phyloP scores from a whole-genome alignment of 2,329 filamentous ascomycete species.

The Sporothrix luriei region DNA sequence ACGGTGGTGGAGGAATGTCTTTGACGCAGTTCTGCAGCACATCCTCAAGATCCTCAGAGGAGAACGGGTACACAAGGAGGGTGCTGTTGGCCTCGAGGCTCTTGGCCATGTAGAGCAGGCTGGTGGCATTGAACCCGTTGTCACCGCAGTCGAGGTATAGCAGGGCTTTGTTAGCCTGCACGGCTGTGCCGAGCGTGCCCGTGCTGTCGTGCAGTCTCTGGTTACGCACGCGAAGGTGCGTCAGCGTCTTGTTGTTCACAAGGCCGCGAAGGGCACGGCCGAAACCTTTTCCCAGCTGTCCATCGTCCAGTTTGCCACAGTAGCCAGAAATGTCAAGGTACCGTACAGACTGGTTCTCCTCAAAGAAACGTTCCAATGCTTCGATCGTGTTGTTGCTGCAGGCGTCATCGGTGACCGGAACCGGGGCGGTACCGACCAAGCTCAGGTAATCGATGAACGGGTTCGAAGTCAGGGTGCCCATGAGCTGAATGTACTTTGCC shows the following conservation, averaged over 20 bases:
- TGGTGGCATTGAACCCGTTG: slow-evolving; percentile 58
- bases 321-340: slow-evolving; percentile 61
- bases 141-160: slow-evolving; percentile 58
- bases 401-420: slow-evolving; percentile 41
- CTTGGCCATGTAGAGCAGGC: slow-evolving; percentile 52
- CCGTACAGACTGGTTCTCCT: slow-evolving; percentile 54
- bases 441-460: slow-evolving; percentile 56
- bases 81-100: slow-evolving; percentile 49
- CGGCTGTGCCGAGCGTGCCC: slow-evolving; percentile 55
- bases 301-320: slow-evolving; percentile 60
- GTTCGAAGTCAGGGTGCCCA: slow-evolving; percentile 55
- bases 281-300: slow-evolving; percentile 57
- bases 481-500: slow-evolving; percentile 54
- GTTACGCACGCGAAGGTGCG: slow-evolving; percentile 58
- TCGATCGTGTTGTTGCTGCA: slow-evolving; percentile 52
- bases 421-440: slow-evolving; percentile 57
- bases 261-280: slow-evolving; percentile 50
- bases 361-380: slow-evolving; percentile 55
- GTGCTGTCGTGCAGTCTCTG: slow-evolving; percentile 59
- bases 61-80: slow-evolving; percentile 50
- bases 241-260: slow-evolving; percentile 41
- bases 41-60: slow-evolving; percentile 38
- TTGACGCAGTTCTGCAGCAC: slow-evolving; percentile 37
- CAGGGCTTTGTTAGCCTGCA: slow-evolving; percentile 53
- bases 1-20: slow-evolving; percentile 34